phyloP scores from a whole-genome alignment of 2,329 filamentous ascomycete species.

The Venturia asperata region DNA sequence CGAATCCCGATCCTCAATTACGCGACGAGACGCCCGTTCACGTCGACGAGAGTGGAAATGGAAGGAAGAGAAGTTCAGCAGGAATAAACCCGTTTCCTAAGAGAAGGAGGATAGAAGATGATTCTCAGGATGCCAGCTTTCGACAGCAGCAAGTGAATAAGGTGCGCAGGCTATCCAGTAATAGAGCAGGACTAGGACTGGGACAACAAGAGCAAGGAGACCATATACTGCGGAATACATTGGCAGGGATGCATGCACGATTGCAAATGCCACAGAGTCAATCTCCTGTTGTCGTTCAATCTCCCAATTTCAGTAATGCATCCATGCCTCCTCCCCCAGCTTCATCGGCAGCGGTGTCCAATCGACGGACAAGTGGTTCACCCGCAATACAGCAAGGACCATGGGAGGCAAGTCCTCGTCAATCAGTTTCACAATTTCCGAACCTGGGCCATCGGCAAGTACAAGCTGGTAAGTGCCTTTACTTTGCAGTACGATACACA shows the following conservation, averaged over 20 bases:
- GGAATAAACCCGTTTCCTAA: neutral
- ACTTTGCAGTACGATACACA: neutral
- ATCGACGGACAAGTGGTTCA: neutral
- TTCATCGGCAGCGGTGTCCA: neutral
- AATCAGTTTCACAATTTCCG: neutral
- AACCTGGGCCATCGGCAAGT: neutral
- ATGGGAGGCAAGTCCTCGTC: neutral
- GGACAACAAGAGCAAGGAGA: neutral
- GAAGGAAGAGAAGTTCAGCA: neutral
- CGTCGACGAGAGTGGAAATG: neutral
- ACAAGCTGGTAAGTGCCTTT: neutral
- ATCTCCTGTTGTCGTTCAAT: neutral
- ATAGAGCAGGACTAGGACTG: neutral
- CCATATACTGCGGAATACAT: neutral
- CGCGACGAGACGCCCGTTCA: neutral
- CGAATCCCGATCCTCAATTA: neutral
- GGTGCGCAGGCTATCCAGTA: neutral
- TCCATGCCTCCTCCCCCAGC: slow-evolving; percentile 3
- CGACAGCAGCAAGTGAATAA: neutral
- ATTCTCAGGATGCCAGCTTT: neutral
- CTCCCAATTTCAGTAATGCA: neutral
- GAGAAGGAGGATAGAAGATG: neutral
- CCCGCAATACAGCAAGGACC: neutral
- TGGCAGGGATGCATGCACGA: neutral
- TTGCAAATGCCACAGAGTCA: neutral